A percentile compares a stretch with the other conserved stretches of the same genome.
Conservation (phyloP, 352 stramenopile genomes). For the Phytophthora brassicae region DNA sequence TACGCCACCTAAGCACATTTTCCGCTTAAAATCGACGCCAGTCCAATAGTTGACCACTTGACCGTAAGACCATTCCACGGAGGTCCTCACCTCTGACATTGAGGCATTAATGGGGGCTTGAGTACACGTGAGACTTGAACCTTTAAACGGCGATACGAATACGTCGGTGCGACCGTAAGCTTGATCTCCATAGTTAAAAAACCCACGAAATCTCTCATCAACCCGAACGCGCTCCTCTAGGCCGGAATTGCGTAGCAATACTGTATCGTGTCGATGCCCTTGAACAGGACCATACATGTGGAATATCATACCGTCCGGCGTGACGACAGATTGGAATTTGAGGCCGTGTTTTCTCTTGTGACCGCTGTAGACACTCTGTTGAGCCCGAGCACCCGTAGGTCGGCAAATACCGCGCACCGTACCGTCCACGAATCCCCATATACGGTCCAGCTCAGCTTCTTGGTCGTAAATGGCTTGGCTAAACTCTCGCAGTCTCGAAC, state of each 20-base stretch:
- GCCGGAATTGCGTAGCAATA: background rate
- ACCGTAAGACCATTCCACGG: background rate
- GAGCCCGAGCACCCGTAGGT: background rate
- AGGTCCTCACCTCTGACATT: background rate
- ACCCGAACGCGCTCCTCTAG: background rate
- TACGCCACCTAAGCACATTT: conserved; percentile 3
- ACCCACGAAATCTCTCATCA: background rate
- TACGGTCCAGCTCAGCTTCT: background rate
- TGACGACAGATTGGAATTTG: no score
- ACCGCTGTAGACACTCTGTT: background rate
- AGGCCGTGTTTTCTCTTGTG: conserved; percentile 2
- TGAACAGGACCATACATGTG: background rate
- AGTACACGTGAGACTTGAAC: background rate
- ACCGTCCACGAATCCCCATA: conserved; percentile 1
- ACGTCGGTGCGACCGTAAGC: conserved; percentile 1
- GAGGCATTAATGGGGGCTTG: background rate
- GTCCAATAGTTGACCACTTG: background rate
- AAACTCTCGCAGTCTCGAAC: background rate
- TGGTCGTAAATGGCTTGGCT: background rate
- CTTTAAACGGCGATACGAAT: conserved; percentile 3
- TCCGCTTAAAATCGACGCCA: conserved; percentile 4
- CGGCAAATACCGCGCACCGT: background rate
- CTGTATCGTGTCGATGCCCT: background rate
- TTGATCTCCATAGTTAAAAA: conserved; percentile 5
- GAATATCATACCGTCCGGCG: background rate